Evolutionary conservation across 306 rosid genomes (phyloP).

Genomic region (Echinosophora koreensis): DNA sequence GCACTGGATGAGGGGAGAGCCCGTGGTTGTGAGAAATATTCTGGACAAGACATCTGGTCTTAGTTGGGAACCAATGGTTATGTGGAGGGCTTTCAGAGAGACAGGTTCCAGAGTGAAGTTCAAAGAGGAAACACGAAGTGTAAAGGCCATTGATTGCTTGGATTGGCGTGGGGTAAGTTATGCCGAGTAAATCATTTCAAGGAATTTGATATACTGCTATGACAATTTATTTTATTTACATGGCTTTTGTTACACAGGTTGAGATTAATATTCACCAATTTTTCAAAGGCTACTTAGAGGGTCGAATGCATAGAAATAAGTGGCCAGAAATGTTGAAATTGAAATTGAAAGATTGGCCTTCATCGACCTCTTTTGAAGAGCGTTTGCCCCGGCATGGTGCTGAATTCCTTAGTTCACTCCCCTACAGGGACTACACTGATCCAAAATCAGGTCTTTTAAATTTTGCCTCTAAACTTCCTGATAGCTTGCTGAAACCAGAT

Average conservation of each 20-base stretch:
- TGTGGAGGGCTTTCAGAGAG: constrained; percentile 61
- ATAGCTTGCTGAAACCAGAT: constrained; percentile 53
- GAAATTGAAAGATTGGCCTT: constrained; percentile 70
- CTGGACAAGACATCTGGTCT: constrained; percentile 56
- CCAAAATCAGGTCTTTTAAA: constrained; percentile 61
- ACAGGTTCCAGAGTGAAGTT: constrained; percentile 53
- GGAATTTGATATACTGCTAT: constrained; percentile 20
- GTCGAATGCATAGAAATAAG: constrained; percentile 49
- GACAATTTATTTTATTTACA: constrained; percentile 34
- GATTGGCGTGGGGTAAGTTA: constrained; percentile 65
- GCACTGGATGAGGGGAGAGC: constrained; percentile 60
- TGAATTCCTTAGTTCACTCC: constrained; percentile 59
- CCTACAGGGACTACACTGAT: constrained; percentile 63
- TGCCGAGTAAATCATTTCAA: constrained; percentile 23
- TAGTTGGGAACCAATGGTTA: constrained; percentile 62
- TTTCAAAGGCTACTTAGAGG: constrained; percentile 62
- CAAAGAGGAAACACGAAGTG: constrained; percentile 52
- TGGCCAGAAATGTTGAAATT: constrained; percentile 69
- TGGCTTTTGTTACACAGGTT: constrained; percentile 45
- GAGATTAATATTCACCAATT: constrained; percentile 66
- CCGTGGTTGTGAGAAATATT: constrained; percentile 56
- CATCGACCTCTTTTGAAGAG: constrained; percentile 65
- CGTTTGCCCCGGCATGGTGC: constrained; percentile 65
- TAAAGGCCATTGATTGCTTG: constrained; percentile 59
- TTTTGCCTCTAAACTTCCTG: constrained; percentile 63